Evolutionary conservation across 768 basidiomycete genomes (phyloP).

Genomic region (Dioszegia hungarica): DNA sequence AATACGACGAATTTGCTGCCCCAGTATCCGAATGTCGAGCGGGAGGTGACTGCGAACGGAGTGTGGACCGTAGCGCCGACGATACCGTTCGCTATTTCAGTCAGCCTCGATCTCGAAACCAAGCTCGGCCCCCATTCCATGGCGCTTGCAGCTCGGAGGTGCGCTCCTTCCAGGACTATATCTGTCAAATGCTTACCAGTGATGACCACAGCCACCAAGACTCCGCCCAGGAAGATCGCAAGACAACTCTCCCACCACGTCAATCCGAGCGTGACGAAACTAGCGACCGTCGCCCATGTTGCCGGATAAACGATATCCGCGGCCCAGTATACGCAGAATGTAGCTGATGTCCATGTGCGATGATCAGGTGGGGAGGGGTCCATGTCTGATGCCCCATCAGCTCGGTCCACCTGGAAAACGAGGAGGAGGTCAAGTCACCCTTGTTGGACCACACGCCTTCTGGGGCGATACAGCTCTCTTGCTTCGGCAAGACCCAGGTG

Average conservation of each 20-base stretch:
- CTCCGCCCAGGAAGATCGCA: constrained; percentile 78
- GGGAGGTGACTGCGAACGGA: constrained; percentile 34
- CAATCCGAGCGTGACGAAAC: constrained; percentile 27
- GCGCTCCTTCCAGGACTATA: neutral
- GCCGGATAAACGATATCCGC: constrained; percentile 30
- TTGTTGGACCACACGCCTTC: constrained; percentile 36
- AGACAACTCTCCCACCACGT: constrained; percentile 70
- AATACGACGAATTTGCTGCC: constrained; percentile 38
- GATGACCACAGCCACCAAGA: constrained; percentile 60
- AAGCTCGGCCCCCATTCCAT: no score
- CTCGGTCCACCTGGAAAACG: constrained; percentile 7
- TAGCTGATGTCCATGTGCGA: constrained; percentile 30
- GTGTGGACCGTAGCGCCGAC: constrained; percentile 36
- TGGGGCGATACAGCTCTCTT: constrained; percentile 35
- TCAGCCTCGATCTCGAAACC: no score
- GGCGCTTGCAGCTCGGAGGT: no score
- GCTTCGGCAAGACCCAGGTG: constrained; percentile 36
- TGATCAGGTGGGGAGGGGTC: constrained; percentile 30
- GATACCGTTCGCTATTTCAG: constrained; percentile 26
- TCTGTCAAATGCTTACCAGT: constrained; percentile 13
- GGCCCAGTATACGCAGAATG: constrained; percentile 36
- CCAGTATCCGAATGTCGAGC: constrained; percentile 37
- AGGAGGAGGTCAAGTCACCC: no score
- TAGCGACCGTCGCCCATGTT: constrained; percentile 29
- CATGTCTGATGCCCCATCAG: constrained; percentile 19